Conservation (phyloP, 129 eudicot species). For the Flaveria bidentis region DNA sequence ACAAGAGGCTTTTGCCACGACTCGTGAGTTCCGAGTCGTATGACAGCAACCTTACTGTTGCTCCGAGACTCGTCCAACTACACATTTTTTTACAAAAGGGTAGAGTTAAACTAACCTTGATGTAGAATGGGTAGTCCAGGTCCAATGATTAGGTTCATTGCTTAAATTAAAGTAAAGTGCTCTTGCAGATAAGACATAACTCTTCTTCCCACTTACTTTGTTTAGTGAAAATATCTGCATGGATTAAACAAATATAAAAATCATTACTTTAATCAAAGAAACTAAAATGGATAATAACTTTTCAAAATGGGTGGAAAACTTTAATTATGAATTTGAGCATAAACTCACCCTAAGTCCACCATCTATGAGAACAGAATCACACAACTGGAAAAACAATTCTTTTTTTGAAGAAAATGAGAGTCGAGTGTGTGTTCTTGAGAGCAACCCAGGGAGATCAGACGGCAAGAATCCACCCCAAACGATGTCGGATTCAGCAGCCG, state of each 20-base stretch:
- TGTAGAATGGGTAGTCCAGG: conserved; percentile 43
- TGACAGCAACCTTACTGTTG: too few species aligned
- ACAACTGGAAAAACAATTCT: conserved; percentile 46
- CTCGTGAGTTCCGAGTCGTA: too few species aligned
- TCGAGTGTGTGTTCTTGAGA: conserved; percentile 45
- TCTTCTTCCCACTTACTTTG: conserved; percentile 48
- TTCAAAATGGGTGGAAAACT: neutral
- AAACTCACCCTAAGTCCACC: conserved; percentile 55
- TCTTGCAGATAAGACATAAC: conserved; percentile 49
- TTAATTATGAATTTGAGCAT: neutral
- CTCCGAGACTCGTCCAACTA: too few species aligned
- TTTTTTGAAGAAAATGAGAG: conserved; percentile 47
- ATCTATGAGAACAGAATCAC: conserved; percentile 55
- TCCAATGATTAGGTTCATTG: conserved; percentile 52
- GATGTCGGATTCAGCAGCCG: conserved; percentile 28
- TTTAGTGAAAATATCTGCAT: conserved; percentile 55
- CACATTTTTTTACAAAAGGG: neutral
- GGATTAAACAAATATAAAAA: neutral
- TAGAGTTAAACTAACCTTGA: conserved; percentile 46
- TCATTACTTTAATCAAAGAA: neutral
- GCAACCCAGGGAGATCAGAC: conserved; percentile 27
- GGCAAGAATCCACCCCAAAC: conserved; percentile 38
- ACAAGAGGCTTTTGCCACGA: too few species aligned
- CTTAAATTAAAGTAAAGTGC: conserved; percentile 45
- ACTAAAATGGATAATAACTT: neutral